phyloP scores from a whole-genome alignment of 2,329 filamentous ascomycete genomes.

The Phialocephala subalpina region DNA sequence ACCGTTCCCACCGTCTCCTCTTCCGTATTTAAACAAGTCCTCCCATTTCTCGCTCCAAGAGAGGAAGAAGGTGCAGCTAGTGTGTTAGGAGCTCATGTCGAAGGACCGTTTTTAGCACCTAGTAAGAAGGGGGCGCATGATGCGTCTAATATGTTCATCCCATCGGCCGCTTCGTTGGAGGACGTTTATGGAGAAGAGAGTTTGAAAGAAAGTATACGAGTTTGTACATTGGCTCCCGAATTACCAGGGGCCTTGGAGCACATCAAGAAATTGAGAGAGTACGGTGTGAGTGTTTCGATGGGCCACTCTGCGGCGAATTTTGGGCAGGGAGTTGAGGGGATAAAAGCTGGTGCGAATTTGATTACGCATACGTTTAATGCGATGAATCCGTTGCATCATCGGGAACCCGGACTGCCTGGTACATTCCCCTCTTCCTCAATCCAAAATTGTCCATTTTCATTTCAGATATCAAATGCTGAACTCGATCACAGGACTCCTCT shows the following conservation, averaged over 20 bases:
- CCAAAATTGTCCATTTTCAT: constrained; percentile 46
- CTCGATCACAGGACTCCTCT: constrained; percentile 40
- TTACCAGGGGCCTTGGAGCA: constrained; percentile 50
- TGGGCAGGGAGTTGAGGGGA: constrained; percentile 52
- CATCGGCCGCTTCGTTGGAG: constrained; percentile 33
- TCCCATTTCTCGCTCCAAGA: constrained; percentile 55
- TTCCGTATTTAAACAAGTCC: constrained; percentile 52
- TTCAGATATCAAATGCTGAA: not conserved
- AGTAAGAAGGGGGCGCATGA: constrained; percentile 61
- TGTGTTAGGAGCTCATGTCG: constrained; percentile 62
- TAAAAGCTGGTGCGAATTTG: constrained; percentile 56
- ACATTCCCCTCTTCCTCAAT: constrained; percentile 41
- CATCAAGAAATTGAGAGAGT: constrained; percentile 50
- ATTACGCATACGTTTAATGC: constrained; percentile 64
- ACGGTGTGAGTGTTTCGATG: constrained; percentile 41
- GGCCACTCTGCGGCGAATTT: constrained; percentile 58
- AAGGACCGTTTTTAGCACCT: constrained; percentile 62
- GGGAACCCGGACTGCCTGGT: constrained; percentile 59
- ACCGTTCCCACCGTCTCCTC: constrained; percentile 59
- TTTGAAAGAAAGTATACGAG: constrained; percentile 51
- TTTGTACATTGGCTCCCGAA: constrained; percentile 62
- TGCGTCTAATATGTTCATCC: constrained; percentile 39
- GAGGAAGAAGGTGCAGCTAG: constrained; percentile 52
- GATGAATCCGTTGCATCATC: constrained; percentile 58
- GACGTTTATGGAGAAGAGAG: constrained; percentile 55